Percentiles rank a stretch among this genome's conserved stretches.
These are phyloP conservation scores for Coelastrella sp. DNA, from an alignment of 139 green algal species.

Conservation along the genomic window DNA sequence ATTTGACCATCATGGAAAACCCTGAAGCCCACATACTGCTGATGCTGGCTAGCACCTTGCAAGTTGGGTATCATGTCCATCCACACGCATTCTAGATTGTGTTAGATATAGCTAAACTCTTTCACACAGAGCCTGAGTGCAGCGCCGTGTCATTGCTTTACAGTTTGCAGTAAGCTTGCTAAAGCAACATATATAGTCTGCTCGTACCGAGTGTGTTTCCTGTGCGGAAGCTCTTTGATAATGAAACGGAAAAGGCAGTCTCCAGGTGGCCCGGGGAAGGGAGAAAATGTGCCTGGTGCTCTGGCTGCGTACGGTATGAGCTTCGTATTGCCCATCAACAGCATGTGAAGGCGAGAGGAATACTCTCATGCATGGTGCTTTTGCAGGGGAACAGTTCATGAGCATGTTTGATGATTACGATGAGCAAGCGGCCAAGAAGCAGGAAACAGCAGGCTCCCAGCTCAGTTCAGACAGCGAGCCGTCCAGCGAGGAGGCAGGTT, in stretches of 20 bases:
- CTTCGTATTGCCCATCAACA: not conserved
- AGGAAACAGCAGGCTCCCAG: not conserved
- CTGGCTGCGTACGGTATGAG: slow-evolving; percentile 36
- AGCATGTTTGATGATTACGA: slow-evolving; percentile 66
- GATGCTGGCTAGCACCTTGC: too few species aligned
- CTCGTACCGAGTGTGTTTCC: too few species aligned
- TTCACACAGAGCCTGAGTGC: too few species aligned
- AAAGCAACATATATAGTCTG: too few species aligned
- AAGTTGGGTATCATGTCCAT: not conserved
- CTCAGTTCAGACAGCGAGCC: not conserved
- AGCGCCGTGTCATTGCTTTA: too few species aligned
- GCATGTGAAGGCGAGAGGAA: too few species aligned
- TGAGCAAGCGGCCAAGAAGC: slow-evolving; percentile 31
- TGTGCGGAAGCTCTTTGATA: too few species aligned
- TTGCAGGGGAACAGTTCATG: slow-evolving; percentile 68
- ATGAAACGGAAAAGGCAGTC: too few species aligned
- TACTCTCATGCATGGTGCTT: too few species aligned
- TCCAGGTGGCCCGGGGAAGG: not conserved
- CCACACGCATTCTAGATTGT: not conserved
- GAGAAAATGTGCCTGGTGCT: not conserved
- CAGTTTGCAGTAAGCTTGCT: too few species aligned
- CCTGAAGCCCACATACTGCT: too few species aligned
- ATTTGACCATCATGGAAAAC: not conserved
- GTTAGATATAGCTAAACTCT: not conserved
- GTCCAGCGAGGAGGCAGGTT: not conserved